phyloP scores from a whole-genome alignment of 2,329 filamentous ascomycete genomes.

The Calonectria honghensis region DNA sequence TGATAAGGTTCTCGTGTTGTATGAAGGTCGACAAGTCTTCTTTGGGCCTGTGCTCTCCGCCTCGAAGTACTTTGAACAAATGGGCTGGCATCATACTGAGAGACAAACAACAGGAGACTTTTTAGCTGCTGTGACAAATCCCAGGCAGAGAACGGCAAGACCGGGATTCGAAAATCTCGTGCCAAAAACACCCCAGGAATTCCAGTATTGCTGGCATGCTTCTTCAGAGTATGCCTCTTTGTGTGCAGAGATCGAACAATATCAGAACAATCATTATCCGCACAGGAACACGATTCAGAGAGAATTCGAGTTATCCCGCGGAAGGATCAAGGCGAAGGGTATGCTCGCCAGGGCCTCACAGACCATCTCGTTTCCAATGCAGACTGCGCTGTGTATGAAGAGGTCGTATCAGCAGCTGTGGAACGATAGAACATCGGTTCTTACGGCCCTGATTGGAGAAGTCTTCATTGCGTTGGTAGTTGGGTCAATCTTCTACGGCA shows the following conservation, averaged over 20 bases:
- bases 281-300: neutral
- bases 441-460: conserved; percentile 20
- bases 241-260: conserved; percentile 1
- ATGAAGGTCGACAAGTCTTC: conserved; percentile 32
- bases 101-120: conserved; percentile 36
- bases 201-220: conserved; percentile 57
- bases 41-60: conserved; percentile 24
- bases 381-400: conserved; percentile 22
- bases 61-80: conserved; percentile 22
- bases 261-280: conserved; percentile 15
- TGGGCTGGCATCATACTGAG: conserved; percentile 25
- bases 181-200: conserved; percentile 61
- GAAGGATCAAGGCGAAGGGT: conserved; percentile 22
- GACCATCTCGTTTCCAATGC: conserved; percentile 29
- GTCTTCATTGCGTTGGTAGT: conserved; percentile 14
- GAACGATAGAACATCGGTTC: neutral
- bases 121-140: conserved; percentile 26
- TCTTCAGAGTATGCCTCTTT: conserved; percentile 15
- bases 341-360: conserved; percentile 19
- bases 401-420: conserved; percentile 16
- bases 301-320: conserved; percentile 7
- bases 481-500: conserved; percentile 32
- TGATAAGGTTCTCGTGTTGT: conserved; percentile 33
- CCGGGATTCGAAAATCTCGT: conserved; percentile 42
- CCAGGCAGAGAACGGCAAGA: conserved; percentile 44